Conservation (phyloP, 805 yeast species). For the Yamadazyma phyllophila region DNA sequence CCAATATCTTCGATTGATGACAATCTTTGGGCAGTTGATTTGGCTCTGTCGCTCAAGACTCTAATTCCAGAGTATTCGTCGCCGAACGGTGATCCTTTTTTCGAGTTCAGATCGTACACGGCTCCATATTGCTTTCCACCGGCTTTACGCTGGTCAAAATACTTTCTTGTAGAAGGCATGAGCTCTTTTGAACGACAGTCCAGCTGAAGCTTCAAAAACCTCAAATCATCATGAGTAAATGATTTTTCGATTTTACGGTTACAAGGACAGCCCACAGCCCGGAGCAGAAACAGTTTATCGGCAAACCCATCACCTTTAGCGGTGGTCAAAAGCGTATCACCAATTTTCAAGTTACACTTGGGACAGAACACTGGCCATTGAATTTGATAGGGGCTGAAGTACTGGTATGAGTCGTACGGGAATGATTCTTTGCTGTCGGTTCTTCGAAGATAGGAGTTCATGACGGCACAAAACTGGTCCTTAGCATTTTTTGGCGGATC, state of each 20-base stretch:
- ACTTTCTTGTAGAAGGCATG: not conserved
- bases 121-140: not conserved
- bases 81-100: too few relatives aligned
- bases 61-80: too few relatives aligned
- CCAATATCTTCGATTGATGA: not conserved
- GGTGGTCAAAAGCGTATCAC: not conserved
- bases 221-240: slow-evolving; percentile 18
- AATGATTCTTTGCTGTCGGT: slow-evolving; percentile 1
- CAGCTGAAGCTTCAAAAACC: slow-evolving; percentile 16
- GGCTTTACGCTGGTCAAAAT: not conserved
- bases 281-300: slow-evolving; percentile 8
- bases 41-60: not conserved
- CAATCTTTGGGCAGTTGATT: not conserved
- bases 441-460: not conserved
- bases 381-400: slow-evolving; percentile 1
- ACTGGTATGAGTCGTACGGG: slow-evolving; percentile 4
- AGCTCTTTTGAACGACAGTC: not conserved
- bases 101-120: not conserved
- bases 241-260: slow-evolving; percentile 8
- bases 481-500: not conserved
- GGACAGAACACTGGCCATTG: slow-evolving; percentile 13
- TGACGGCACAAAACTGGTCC: not conserved
- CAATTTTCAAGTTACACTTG: slow-evolving; percentile 6
- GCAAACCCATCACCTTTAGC: slow-evolving; percentile 10
- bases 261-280: slow-evolving; percentile 12